Evolutionary conservation across 1,139 yeast species (phyloP).

Genomic region (Scheffersomyces quercinus): DNA sequence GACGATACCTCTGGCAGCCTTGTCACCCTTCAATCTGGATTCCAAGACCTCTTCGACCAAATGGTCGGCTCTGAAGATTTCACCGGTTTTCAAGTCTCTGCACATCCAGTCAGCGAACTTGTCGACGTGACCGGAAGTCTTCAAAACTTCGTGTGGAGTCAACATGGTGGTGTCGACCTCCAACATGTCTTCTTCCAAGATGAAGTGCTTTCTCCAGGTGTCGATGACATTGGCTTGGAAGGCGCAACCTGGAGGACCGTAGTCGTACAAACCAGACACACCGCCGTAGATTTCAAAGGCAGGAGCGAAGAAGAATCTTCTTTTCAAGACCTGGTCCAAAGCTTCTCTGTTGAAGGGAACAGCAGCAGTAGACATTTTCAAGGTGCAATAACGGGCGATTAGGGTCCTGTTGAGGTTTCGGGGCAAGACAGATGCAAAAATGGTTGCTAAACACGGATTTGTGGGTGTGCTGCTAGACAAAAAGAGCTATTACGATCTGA

Average conservation of each 20-base stretch:
- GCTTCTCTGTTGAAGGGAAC: slow-evolving; percentile 75
- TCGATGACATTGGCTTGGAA: slow-evolving; percentile 94
- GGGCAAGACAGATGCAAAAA: neutral
- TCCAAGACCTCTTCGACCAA: slow-evolving; percentile 96
- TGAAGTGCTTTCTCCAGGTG: slow-evolving; percentile 96
- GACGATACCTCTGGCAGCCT: slow-evolving; percentile 84
- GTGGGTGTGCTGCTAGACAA: neutral
- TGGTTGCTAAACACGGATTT: neutral
- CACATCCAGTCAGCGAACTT: slow-evolving; percentile 99
- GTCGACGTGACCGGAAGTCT: slow-evolving; percentile 98
- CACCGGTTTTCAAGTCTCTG: slow-evolving; percentile 92
- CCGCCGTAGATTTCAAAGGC: slow-evolving; percentile 98
- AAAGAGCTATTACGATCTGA: too few relatives aligned
- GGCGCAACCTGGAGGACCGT: slow-evolving; percentile 99
- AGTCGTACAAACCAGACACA: slow-evolving; percentile 95
- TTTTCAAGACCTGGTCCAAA: slow-evolving; percentile 86
- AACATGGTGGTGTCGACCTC: slow-evolving; percentile 98
- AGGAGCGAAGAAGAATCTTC: slow-evolving; percentile 97
- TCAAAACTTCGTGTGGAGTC: slow-evolving; percentile 95
- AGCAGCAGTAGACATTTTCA: slow-evolving; percentile 31
- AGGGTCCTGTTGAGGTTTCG: neutral
- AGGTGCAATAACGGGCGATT: neutral
- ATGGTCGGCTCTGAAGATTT: slow-evolving; percentile 98
- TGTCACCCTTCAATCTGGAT: slow-evolving; percentile 92
- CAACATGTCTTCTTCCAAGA: slow-evolving; percentile 96